Base-by-base conservation (phyloP, 2,329 filamentous ascomycete genomes). In the Clathrospora elynae region DNA sequence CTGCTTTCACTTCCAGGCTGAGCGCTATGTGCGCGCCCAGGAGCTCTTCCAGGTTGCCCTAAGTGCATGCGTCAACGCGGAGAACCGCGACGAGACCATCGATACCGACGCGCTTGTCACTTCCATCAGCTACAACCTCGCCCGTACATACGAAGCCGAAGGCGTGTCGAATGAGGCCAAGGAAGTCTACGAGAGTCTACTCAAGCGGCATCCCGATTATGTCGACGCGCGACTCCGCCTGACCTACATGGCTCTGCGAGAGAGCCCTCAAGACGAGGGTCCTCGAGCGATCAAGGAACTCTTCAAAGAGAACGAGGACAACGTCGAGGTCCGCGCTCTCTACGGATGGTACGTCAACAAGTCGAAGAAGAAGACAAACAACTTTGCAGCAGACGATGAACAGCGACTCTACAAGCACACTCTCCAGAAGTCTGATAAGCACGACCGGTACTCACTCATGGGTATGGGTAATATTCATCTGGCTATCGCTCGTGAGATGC, bases 401-500 rank as follows among this genome's bases (percentile, higher is more conserved):
- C 86, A 96, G 61, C 84, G 90, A 3, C 91, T 96, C 67, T 95
- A 95, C 78, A 99, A 97, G 73, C 90, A 96, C 70, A 97, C 92
- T 0, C 76, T 99, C 19, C 90, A 95, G 67, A 85, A 91, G 55
- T 63, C 53, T 4, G 92, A 99, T 75, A 99, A 97, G 78, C 93
- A 99, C 67, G 93, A 99, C 67, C 82, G 90, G n/a, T 99, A 99
- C 68, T 90, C 93, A 4, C 77, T 99, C 18, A 91, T 95, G 17
- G 92, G 89, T 10, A 97, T 99, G 92, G 93, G 93, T 28, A 99
- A 99, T 67, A 76, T 99, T n/a, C 86, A 92, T 57, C 80, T 99
- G 26, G 78, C 86, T 55, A 84, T 89, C 49, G 93, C 93, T 7
- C 84, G 93, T 57, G 95, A 99, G 70, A 96, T 97, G 90, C 87